Conservation (phyloP, 202 grass and related monocot species). For the Panicum virgatum region DNA sequence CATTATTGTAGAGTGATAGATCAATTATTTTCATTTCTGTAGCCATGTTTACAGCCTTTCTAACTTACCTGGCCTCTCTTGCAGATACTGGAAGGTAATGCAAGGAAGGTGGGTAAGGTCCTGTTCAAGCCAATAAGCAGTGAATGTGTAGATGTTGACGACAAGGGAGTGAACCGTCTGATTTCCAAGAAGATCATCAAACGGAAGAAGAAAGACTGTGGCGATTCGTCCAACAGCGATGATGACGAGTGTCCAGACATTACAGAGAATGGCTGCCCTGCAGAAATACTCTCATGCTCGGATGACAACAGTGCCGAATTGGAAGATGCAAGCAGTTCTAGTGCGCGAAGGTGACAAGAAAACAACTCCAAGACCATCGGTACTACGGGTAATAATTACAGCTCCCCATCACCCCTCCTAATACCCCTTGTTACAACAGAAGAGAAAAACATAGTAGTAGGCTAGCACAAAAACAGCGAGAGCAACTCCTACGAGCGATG, state of each 20-base stretch:
- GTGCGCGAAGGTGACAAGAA: slow-evolving; percentile 35
- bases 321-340: slow-evolving; percentile 49
- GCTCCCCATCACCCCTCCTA: slow-evolving; percentile 25
- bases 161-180: slow-evolving; percentile 66
- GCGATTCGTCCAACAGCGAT: slow-evolving; percentile 18
- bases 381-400: slow-evolving; percentile 65
- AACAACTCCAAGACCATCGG: slow-evolving; percentile 27
- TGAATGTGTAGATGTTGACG: slow-evolving; percentile 55
- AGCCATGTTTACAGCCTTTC: not conserved
- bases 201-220: slow-evolving; percentile 68
- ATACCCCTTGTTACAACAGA: slow-evolving; percentile 45
- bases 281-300: slow-evolving; percentile 40
- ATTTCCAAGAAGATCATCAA: slow-evolving; percentile 82
- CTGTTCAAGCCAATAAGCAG: slow-evolving; percentile 90
- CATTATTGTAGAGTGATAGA: not conserved
- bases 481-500: slow-evolving; percentile 33
- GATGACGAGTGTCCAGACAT: slow-evolving; percentile 33
- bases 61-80: slow-evolving; percentile 17
- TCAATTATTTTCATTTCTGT: not conserved
- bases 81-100: slow-evolving; percentile 93
- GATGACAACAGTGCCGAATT: slow-evolving; percentile 34
- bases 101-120: slow-evolving; percentile 87
- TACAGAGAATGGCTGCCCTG: slow-evolving; percentile 49
- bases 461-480: slow-evolving; percentile 48
- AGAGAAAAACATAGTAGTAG: slow-evolving; percentile 41